Base-by-base conservation (phyloP, 2,329 filamentous ascomycete species). In the Ophioceras dolichostomum region DNA sequence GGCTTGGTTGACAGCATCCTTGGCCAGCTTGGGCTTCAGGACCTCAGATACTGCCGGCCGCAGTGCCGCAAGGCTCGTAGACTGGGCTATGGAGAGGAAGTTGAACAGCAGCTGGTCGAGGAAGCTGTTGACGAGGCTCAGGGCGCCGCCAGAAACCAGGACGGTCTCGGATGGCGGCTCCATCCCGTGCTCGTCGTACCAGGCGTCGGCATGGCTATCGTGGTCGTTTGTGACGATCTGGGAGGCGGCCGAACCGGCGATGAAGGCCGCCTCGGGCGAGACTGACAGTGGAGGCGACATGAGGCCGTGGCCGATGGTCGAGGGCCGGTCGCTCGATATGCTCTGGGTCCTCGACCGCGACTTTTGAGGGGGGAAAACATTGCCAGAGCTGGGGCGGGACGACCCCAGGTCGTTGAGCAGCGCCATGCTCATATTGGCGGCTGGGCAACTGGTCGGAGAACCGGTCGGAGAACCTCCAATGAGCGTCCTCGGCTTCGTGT, bases 31-130 rank as follows among this genome's bases (percentile, higher is more conserved):
- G 13, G 84, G 81, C 60, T 93, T 95, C 40, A 98, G 67, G 6
- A 95, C 81, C 37, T 95, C 86, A 32, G 74, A 70, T 22, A 96
- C 79, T 22, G 89, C 88, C 3, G 85, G 83, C 41, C 87, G 77
- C 41, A 96, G 70, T 3, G 78, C 70, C 7, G 73, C 61, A 8
- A 96, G 67, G 3, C 78, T 76, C 0, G 87, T 93, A 3, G 87
- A 87, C 49, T 80, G 79, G 14, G 89, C 79, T 10, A 76, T 66
- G 19, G 78, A 76, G n/a, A 98, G 73, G 44, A 96, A 83, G 51
- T 85, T 89, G 65, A 88, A 94, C 5, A 98, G 71, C 4, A 96
- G 68, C 53, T 95, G 85, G 56, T 98, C 91, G 43, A 98, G 73
- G 53, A 98, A 98, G 49, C 73, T 78, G 61, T 98, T 98, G 52